Percentiles rank a stretch among this genome's conserved stretches.
Conservation (phyloP, 805 yeast species). For the Torulaspora quercuum region DNA sequence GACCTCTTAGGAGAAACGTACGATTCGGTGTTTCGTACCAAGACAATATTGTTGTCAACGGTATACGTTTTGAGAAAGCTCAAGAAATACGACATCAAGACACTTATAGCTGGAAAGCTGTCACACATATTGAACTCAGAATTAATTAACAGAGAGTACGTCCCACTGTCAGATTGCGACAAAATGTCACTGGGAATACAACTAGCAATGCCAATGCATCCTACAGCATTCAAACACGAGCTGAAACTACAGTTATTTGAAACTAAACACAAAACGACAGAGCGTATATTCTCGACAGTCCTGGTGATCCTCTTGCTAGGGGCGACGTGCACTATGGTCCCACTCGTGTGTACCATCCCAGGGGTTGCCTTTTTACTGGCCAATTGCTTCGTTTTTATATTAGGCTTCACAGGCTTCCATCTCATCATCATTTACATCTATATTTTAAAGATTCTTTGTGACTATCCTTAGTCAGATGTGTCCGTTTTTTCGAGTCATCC, state of each 20-base stretch:
- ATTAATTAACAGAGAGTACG: no score
- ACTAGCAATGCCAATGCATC: background rate
- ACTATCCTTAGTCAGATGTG: background rate
- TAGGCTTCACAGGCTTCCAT: constrained; percentile 4
- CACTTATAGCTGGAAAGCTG: no score
- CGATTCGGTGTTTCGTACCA: background rate
- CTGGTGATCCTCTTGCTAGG: background rate
- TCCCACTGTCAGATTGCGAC: background rate
- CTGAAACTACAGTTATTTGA: background rate
- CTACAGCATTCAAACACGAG: background rate
- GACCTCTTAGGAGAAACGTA: background rate
- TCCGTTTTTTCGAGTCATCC: constrained; percentile 5
- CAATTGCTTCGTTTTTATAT: constrained; percentile 1
- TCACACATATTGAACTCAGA: no score
- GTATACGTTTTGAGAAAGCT: background rate
- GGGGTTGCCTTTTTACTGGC: constrained; percentile 1
- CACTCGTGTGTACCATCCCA: constrained; percentile 1
- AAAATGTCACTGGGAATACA: background rate
- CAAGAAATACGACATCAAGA: background rate
- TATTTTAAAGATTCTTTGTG: background rate
- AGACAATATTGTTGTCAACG: background rate
- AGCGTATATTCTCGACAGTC: background rate
- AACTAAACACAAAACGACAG: background rate
- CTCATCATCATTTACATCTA: constrained; percentile 2
- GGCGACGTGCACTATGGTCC: background rate